These are phyloP conservation scores for Mortierella sp. DNA, from an alignment of 371 early-diverging fungal genomes.

Conservation along the genomic window DNA sequence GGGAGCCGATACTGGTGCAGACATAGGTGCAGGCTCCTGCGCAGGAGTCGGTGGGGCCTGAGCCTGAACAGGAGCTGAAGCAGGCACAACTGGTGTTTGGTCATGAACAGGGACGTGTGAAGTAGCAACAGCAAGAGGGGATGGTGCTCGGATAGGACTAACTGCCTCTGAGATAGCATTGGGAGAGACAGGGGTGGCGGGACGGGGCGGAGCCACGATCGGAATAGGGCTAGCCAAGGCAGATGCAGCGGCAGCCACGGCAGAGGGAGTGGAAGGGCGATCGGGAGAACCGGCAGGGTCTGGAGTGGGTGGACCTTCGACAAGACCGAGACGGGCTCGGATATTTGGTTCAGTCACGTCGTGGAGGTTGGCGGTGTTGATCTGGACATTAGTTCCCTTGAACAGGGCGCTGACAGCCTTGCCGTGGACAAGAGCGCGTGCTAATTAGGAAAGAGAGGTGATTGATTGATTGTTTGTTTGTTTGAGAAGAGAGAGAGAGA, in stretches of 20 bases:
- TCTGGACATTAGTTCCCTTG: slow-evolving; percentile 59
- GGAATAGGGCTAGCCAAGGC: too few species aligned
- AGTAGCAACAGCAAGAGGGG: slow-evolving; percentile 8
- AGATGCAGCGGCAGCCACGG: slow-evolving; percentile 10
- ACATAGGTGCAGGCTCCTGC: background rate
- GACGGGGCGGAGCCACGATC: slow-evolving; percentile 15
- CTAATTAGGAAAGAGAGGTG: slow-evolving; percentile 28
- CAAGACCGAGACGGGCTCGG: slow-evolving; percentile 48
- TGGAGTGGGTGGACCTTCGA: slow-evolving; percentile 29
- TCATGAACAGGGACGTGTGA: too few species aligned
- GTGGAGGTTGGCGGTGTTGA: slow-evolving; percentile 57
- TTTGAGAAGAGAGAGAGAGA: too few species aligned
- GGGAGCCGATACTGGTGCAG: background rate
- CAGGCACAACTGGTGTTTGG: too few species aligned
- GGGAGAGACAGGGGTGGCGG: slow-evolving; percentile 38
- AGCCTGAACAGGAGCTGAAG: background rate
- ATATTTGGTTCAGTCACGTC: slow-evolving; percentile 50
- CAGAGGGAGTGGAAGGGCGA: slow-evolving; percentile 47
- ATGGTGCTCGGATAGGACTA: slow-evolving; percentile 19
- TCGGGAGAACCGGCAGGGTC: slow-evolving; percentile 34
- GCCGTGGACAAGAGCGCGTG: slow-evolving; percentile 74
- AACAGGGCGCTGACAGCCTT: slow-evolving; percentile 63
- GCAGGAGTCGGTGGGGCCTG: background rate
- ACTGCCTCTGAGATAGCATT: slow-evolving; percentile 53
- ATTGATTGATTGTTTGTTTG: background rate